Base-by-base conservation (phyloP, 768 basidiomycete species). In the Bullera alba region DNA sequence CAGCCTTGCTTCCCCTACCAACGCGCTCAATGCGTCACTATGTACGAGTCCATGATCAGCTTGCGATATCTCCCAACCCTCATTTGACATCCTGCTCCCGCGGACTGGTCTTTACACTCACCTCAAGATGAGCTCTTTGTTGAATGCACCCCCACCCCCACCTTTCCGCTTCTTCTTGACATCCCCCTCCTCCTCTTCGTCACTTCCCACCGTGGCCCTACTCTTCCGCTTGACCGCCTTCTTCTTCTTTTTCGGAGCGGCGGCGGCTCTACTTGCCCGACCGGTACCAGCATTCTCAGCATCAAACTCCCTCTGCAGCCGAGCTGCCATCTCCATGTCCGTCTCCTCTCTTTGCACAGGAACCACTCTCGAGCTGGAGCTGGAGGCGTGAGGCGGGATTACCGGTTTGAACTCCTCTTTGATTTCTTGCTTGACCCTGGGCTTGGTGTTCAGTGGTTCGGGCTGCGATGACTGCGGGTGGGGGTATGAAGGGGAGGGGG, bases 1-100 rank as follows among this genome's bases (percentile, higher is more conserved):
- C 42, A 91, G 73, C 61, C 79, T 80, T 21, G 82, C 79, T 32
- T 78, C 76, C 19, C 80, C 77, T n/a, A 88, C 71, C 22, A 95
- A 74, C 12, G 79, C 79, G 1, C 86, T 80, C 22, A 95, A 75
- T 16, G 87, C 82, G 57, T 78, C 82, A 60, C 90, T 92, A 56
- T n/a, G n/a, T n/a, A n/a, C n/a, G 0, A 26, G 2, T 14, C 34
- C 32, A 34, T 8, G 32, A n/a, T 34, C 32, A 34, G 32, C n/a
- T 10, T 34, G 32, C 8, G 32, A 10, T 8, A n/a, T 34, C 32
- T 34, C 32, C n/a, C n/a, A 34, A n/a, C n/a, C 37, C 8, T 39
- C 12, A 39, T 7, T 8, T 12, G 12, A 10, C 10, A 39, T 39
- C 8, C 37, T 14, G 37, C 19, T 10, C 37, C 8, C 37, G 22